Evolutionary conservation across 306 rosid species (phyloP), one percentile per base, ranked within the genome.

Genomic region (Quercus parvula): DNA sequence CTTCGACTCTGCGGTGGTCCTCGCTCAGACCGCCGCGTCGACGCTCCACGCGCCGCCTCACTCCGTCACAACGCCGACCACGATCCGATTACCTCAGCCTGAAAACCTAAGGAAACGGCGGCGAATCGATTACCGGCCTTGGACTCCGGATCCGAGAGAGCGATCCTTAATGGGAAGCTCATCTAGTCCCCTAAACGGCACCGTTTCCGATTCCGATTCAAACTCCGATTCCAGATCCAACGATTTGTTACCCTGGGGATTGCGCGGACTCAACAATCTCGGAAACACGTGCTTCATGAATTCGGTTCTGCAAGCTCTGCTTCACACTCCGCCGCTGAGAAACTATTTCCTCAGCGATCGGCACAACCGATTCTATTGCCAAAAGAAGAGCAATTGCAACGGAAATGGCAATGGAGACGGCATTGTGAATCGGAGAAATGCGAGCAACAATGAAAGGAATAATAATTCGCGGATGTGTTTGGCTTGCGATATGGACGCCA

Each of bases 201-300:
- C 38, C 27, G 70, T 70, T 56, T 35, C 61, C 5, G 68, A 75
- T 68, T 56, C 77, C 52, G 71, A 61, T 24, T 78, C 78, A 0
- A 49, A 49, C 1, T 12, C 54, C 17, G 5, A 49, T 49, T 12
- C 54, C 54, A 49, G 54, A 49, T 49, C 54, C 25, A 68, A n/a
- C 18, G 90, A 77, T 61, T 76, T 94, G 51, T 78, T 94, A 49
- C 98, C 97, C 3, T 81, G 84, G 74, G 98, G 97, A 52, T 84
- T 94, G 87, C 91, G 98, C 12, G 98, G 98, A 15, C 75, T 94
- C 78, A 94, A 94, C 88, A 94, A 94, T 73, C 46, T 92, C 76
- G 98, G 98, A 7, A 94, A 83, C 82, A 94, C 98, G 15, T 94
- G 98, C 71, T 94, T 92, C 81, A 92, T 94, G 97, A 94, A 94